Base-by-base conservation (phyloP, 441 rosid genomes). In the Eruca vesicaria region DNA sequence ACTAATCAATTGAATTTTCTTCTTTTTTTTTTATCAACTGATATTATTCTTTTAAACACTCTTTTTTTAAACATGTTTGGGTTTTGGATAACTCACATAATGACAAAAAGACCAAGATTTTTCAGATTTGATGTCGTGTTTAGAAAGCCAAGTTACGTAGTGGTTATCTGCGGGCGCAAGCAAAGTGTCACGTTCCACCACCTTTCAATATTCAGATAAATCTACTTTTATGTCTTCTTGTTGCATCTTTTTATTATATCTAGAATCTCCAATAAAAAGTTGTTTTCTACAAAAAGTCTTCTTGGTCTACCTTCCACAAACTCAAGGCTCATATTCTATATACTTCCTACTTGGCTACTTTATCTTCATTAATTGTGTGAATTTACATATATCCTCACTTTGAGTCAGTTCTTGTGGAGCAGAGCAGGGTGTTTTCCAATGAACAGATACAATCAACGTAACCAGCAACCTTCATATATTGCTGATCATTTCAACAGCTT, bases 401-500 rank as follows among this genome's bases (percentile, higher is more conserved):
- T 11, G 50, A 6, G 11, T 12, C 15, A 2, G 33, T 69, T 75
- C 59, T 72, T 45, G 65, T 19, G 55, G 45, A 75, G 78, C 72
- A 71, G 57, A 48, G 26, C 15, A 41, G 15, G 84, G 50, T 43
- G 45, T 19, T 74, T 78, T 53, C 43, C 81, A 35, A 78, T 80
- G 82, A 83, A 78, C 15, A 73, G 73, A 41, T 14, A 53, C 32
- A 23, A 69, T 69, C 79, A 64, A 31, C 71, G 14, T 45, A 69
- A 71, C 33, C 86, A 67, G 81, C 89, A 69, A 19, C 79, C 88
- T 60, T 64, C 81, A 1, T 72, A 23, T 66, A 89, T 94, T 72
- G 82, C 89, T 60, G 98, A 94, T 73, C 86, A 87, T 79, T 94
- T 89, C 85, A 84, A 69, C 70, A 86, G 87, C 38, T 77, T 94